phyloP scores from a whole-genome alignment of 805 yeast species.

The Candida arabinofermentans region DNA sequence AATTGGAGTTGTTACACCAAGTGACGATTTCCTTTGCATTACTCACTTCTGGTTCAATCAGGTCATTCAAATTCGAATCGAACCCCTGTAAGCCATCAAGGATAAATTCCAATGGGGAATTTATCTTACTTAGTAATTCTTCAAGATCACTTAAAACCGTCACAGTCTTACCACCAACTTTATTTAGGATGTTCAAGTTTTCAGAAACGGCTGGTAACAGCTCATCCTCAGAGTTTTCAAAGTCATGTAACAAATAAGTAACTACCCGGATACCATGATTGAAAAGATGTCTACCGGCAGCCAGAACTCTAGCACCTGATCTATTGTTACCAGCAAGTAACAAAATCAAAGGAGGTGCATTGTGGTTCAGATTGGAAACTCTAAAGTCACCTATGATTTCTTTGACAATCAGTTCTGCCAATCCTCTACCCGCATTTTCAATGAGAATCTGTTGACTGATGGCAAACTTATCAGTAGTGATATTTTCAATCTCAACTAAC shows the following conservation, averaged over 20 bases:
- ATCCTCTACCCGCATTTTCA: slow-evolving; percentile 68
- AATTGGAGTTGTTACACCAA: slow-evolving; percentile 59
- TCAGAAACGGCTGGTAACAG: slow-evolving; percentile 31
- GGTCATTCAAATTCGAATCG: slow-evolving; percentile 63
- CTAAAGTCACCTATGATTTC: slow-evolving; percentile 70
- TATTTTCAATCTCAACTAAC: slow-evolving; percentile 67
- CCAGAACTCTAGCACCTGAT: slow-evolving; percentile 71
- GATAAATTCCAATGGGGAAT: slow-evolving; percentile 74
- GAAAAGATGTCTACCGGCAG: slow-evolving; percentile 73
- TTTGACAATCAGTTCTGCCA: slow-evolving; percentile 54
- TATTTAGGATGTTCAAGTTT: slow-evolving; percentile 53
- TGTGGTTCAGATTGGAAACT: slow-evolving; percentile 62
- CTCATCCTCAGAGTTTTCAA: slow-evolving; percentile 38
- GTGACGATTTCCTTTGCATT: slow-evolving; percentile 43
- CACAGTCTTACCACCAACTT: slow-evolving; percentile 67
- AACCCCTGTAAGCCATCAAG: slow-evolving; percentile 85
- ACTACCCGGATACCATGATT: slow-evolving; percentile 72
- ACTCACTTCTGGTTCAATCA: slow-evolving; percentile 40
- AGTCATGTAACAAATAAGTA: slow-evolving; percentile 39
- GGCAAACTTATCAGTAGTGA: slow-evolving; percentile 50
- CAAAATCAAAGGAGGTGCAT: slow-evolving; percentile 73
- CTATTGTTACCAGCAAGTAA: slow-evolving; percentile 69
- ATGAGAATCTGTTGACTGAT: slow-evolving; percentile 41
- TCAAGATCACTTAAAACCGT: slow-evolving; percentile 34
- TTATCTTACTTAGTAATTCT: slow-evolving; percentile 40